phyloP scores from a whole-genome alignment of 2,329 filamentous ascomycete genomes.

The Botryotinia convoluta region DNA sequence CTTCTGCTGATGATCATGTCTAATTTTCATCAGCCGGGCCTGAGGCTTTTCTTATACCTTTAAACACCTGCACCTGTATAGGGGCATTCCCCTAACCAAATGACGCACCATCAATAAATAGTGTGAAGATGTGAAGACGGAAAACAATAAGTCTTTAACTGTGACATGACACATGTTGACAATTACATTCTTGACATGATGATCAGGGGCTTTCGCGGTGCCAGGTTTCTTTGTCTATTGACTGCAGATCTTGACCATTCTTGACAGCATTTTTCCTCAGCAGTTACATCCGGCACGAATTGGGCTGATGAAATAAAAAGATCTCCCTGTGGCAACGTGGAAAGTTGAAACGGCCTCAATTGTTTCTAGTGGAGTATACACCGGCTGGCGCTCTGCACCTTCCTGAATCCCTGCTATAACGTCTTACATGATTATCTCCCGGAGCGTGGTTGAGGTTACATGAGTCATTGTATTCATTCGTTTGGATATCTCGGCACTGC shows the following conservation, averaged over 20 bases:
- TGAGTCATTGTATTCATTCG: background rate
- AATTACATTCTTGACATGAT: background rate
- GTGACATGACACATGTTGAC: background rate
- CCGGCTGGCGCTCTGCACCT: background rate
- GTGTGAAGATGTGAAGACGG: background rate
- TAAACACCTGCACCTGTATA: background rate
- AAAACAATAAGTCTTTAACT: background rate
- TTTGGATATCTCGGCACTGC: background rate
- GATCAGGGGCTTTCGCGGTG: background rate
- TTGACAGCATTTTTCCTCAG: background rate
- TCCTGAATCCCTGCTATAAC: background rate
- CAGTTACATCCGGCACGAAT: background rate
- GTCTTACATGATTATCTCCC: background rate
- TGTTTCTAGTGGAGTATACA: background rate
- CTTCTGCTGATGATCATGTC: background rate
- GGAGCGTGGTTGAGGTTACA: background rate
- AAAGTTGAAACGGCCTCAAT: background rate
- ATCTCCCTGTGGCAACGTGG: background rate
- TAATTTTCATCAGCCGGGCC: background rate
- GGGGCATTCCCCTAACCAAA: background rate
- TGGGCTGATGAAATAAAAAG: background rate
- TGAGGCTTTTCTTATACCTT: background rate
- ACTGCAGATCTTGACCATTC: background rate
- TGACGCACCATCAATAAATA: background rate
- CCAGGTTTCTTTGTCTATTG: background rate